Conservation (phyloP, 257 asterid species). For the Leonotis leonurus region DNA sequence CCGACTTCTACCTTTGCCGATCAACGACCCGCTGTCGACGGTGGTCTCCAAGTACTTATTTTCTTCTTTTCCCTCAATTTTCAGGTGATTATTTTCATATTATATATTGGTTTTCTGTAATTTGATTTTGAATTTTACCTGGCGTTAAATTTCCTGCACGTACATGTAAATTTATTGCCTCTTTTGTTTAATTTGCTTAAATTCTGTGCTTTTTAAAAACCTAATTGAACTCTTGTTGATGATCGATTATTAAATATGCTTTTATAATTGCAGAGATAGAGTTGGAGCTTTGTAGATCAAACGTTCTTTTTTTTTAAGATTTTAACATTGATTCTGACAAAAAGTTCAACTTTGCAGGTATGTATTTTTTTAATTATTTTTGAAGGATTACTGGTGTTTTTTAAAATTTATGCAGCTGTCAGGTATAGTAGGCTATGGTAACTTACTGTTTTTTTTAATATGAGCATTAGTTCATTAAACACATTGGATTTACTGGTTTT, state of each 20-base stretch:
- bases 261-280: constrained; percentile 37
- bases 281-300: constrained; percentile 50
- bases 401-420: constrained; percentile 14
- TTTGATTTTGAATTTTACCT: constrained; percentile 8
- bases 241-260: constrained; percentile 29
- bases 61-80: not conserved
- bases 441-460: constrained; percentile 25
- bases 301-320: constrained; percentile 31
- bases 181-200: not conserved
- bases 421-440: constrained; percentile 23
- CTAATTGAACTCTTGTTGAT: constrained; percentile 55
- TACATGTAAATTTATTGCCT: constrained; percentile 8
- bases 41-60: constrained; percentile 17
- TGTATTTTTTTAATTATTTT: constrained; percentile 3
- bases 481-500: constrained; percentile 9
- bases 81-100: constrained; percentile 16
- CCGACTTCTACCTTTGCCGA: constrained; percentile 38
- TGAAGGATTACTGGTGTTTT: constrained; percentile 17
- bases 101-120: not conserved
- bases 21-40: constrained; percentile 33
- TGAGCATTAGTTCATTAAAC: constrained; percentile 19
- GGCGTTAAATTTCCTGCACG: constrained; percentile 6
- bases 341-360: constrained; percentile 28
- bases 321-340: constrained; percentile 18
- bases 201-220: constrained; percentile 41